phyloP scores from a whole-genome alignment of 768 basidiomycete species.

The Boletellus ananiceps region DNA sequence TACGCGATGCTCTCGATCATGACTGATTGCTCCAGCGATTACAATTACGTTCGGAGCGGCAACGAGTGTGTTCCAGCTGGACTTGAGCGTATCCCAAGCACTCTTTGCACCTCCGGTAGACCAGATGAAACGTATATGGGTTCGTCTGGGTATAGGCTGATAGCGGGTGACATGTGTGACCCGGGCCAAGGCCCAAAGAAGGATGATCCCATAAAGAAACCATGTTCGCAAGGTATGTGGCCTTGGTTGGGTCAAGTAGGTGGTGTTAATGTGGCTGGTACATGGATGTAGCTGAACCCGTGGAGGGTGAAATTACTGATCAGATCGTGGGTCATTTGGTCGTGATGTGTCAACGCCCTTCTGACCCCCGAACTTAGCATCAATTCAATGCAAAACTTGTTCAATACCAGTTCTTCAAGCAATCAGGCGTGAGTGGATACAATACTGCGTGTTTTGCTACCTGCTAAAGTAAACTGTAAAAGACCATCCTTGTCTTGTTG shows the following conservation, averaged over 20 bases:
- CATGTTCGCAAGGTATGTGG: constrained; percentile 66
- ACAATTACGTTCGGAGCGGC: constrained; percentile 76
- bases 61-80: constrained; percentile 79
- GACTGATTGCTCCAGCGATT: constrained; percentile 56
- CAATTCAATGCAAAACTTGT: constrained; percentile 59
- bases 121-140: constrained; percentile 68
- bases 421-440: constrained; percentile 54
- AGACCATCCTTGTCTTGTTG: constrained; percentile 84
- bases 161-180: constrained; percentile 88
- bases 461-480: constrained; percentile 1
- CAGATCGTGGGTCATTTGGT: constrained; percentile 50
- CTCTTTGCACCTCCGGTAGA: constrained; percentile 51
- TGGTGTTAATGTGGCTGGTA: not conserved
- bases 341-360: not conserved
- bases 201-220: constrained; percentile 66
- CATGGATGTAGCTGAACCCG: constrained; percentile 58
- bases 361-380: constrained; percentile 43
- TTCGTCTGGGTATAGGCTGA: constrained; percentile 87
- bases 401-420: constrained; percentile 82
- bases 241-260: no score
- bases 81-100: constrained; percentile 81
- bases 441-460: not conserved
- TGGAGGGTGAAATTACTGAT: constrained; percentile 73
- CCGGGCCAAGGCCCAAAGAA: constrained; percentile 53
- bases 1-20: not conserved